These are phyloP conservation scores for Solanum lycopersicoides DNA, from an alignment of 257 asterid genomes.

Conservation along the genomic window DNA sequence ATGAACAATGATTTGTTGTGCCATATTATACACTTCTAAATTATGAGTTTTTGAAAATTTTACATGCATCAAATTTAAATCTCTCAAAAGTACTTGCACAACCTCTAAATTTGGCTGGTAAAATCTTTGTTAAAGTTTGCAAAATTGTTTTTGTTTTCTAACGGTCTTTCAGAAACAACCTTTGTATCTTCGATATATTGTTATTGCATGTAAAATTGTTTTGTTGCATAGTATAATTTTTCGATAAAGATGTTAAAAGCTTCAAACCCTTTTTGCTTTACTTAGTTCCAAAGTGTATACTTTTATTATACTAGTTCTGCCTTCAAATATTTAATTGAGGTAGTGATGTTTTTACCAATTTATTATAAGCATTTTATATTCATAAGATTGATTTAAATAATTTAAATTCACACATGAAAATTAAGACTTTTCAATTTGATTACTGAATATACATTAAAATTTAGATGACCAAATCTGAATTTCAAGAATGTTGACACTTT, in stretches of 20 bases:
- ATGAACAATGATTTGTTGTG: not conserved
- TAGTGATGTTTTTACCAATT: not conserved
- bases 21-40: not conserved
- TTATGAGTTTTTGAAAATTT: not conserved
- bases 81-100: not conserved
- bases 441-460: not conserved
- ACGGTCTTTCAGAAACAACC: too few relatives aligned
- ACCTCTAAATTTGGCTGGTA: not conserved
- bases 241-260: accelerated
- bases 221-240: not conserved
- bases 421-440: not conserved
- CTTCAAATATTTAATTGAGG: accelerated
- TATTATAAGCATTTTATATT: not conserved
- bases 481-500: too few relatives aligned
- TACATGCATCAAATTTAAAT: not conserved
- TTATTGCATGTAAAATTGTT: not conserved
- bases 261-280: too few relatives aligned
- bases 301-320: not conserved
- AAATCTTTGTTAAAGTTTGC: not conserved
- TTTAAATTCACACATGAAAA: not conserved
- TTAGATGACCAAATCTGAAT: too few relatives aligned
- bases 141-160: not conserved
- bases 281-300: not conserved
- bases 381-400: not conserved
- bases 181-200: too few relatives aligned